Evolutionary conservation across 2,329 filamentous ascomycete genomes (phyloP).

Genomic region (Sphaerulina populicola): DNA sequence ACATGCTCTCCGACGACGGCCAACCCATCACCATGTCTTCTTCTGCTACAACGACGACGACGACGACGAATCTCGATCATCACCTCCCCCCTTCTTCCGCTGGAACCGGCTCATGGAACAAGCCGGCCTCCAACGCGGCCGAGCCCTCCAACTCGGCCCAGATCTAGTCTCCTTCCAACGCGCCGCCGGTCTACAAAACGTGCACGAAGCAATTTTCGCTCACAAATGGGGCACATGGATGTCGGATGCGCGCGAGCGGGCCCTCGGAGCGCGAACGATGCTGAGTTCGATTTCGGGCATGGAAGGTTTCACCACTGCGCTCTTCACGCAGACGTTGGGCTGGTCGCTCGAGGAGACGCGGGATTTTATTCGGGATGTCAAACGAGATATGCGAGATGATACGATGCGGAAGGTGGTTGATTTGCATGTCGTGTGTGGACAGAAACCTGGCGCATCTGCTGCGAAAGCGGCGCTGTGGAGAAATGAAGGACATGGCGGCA

Average conservation of each 20-base stretch:
- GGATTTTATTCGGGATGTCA: conserved; percentile 15
- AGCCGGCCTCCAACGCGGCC: conserved; percentile 16
- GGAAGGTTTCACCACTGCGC: conserved; percentile 25
- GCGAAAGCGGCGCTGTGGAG: no score
- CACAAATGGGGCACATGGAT: conserved; percentile 21
- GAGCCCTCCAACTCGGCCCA: conserved; percentile 18
- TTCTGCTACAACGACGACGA: no score
- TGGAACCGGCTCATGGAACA: conserved; percentile 19
- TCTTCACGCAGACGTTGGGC: conserved; percentile 25
- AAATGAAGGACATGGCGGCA: no score
- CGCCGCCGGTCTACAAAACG: conserved; percentile 10
- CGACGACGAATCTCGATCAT: no score
- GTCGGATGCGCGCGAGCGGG: conserved; percentile 15
- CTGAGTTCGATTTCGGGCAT: conserved; percentile 25
- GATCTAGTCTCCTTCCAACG: conserved; percentile 13
- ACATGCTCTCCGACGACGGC: no score
- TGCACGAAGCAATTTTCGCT: conserved; percentile 12
- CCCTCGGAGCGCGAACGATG: conserved; percentile 22
- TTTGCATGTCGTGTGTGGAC: conserved; percentile 16
- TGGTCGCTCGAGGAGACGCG: conserved; percentile 25
- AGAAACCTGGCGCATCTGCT: no score
- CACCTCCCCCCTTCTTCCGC: conserved; percentile 16
- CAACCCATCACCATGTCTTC: no score
- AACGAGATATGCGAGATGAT: conserved; percentile 17
- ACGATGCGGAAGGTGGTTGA: conserved; percentile 17